Evolutionary conservation across 768 basidiomycete genomes (phyloP).

Genomic region (Astraeus odoratus): DNA sequence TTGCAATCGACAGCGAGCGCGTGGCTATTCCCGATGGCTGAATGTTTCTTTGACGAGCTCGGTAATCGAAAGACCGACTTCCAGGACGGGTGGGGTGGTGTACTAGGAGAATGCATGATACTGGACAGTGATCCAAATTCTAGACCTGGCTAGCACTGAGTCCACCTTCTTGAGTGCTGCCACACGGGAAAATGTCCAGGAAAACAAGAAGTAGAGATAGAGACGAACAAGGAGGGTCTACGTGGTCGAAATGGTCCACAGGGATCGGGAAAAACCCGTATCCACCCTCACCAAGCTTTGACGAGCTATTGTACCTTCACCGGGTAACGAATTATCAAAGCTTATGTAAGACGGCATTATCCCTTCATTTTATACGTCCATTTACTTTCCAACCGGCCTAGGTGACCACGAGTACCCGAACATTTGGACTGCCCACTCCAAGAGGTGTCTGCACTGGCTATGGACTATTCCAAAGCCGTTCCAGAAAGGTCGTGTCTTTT

Average conservation of each 20-base stretch:
- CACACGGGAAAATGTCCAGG: neutral
- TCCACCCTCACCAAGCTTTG: neutral
- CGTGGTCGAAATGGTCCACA: neutral
- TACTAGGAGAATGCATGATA: constrained; percentile 23
- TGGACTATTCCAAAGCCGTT: too few relatives aligned
- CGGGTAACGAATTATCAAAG: neutral
- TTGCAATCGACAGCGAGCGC: constrained; percentile 46
- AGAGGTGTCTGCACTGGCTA: too few relatives aligned
- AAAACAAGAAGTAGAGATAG: neutral
- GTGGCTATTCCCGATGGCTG: constrained; percentile 30
- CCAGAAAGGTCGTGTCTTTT: too few relatives aligned
- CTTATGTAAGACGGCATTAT: constrained; percentile 24
- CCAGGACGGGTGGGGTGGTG: constrained; percentile 39
- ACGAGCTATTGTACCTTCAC: neutral
- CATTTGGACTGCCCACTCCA: too few relatives aligned
- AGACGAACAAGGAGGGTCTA: neutral
- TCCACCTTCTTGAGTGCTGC: neutral
- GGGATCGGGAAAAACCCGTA: neutral
- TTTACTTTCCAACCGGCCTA: neutral
- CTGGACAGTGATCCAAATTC: neutral
- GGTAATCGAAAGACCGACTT: constrained; percentile 70
- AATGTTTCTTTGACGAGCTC: constrained; percentile 55
- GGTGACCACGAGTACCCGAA: neutral
- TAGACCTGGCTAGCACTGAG: neutral
- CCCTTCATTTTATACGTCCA: constrained; percentile 1